Evolutionary conservation across 169 alveolate species (phyloP).

Genomic region (Plasmodium berghei): DNA sequence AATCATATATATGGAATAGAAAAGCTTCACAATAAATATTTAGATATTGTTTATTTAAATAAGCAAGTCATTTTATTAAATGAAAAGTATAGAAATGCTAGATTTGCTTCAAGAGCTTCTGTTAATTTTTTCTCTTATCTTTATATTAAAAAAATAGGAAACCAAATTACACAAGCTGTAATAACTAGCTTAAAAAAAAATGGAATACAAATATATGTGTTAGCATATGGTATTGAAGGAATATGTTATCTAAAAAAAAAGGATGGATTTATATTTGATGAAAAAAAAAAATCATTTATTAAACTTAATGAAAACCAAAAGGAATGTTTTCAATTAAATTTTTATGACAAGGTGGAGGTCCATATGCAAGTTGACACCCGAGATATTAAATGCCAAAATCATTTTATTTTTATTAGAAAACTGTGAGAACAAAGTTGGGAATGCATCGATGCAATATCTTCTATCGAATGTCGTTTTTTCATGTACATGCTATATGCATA

Average conservation of each 20-base stretch:
- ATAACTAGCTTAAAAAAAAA: conserved; percentile 66
- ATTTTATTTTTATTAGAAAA: conserved; percentile 54
- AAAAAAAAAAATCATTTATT: conserved; percentile 41
- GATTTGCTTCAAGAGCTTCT: conserved; percentile 76
- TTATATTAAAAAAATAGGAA: conserved; percentile 72
- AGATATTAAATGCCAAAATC: conserved; percentile 71
- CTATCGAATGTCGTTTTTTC: too few relatives aligned
- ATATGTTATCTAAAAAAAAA: conserved; percentile 65
- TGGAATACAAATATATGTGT: conserved; percentile 56
- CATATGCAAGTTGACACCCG: conserved; percentile 62
- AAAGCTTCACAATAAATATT: conserved; percentile 73
- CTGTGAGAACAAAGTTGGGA: not conserved
- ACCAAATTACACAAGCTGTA: conserved; percentile 65
- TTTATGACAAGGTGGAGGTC: conserved; percentile 68
- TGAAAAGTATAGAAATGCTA: conserved; percentile 73
- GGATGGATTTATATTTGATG: conserved; percentile 69
- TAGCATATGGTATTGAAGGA: conserved; percentile 46
- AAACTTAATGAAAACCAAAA: conserved; percentile 27
- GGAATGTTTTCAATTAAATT: conserved; percentile 34
- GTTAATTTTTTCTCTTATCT: conserved; percentile 74
- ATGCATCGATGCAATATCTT: too few relatives aligned
- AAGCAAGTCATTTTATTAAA: conserved; percentile 43
- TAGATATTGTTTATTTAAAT: conserved; percentile 64
- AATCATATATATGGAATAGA: conserved; percentile 82
- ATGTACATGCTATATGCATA: too few relatives aligned